Conservation (phyloP, 768 basidiomycete species). For the Sutorius australiensis region DNA sequence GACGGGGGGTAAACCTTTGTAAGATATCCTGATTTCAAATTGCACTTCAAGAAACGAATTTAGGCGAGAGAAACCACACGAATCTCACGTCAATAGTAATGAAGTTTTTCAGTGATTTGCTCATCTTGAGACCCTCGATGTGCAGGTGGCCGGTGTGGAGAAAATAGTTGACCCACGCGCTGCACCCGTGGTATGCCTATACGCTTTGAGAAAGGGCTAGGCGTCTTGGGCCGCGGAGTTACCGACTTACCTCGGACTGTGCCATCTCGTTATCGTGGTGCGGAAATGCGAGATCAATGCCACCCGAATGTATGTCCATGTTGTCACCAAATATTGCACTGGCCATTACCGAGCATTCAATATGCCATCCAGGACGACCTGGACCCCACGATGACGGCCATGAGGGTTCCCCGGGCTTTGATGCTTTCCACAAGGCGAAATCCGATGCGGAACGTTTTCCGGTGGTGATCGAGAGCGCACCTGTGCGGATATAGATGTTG, state of each 20-base stretch:
- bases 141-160: constrained; percentile 97
- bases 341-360: constrained; percentile 99
- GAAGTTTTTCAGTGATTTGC: constrained; percentile 98
- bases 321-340: constrained; percentile 59
- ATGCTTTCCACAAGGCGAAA: constrained; percentile 97
- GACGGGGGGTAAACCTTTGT: constrained; percentile 75
- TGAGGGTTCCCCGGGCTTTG: constrained; percentile 92
- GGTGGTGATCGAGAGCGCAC: constrained; percentile 51
- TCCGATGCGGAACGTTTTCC: constrained; percentile 82
- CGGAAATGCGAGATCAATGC: constrained; percentile 96
- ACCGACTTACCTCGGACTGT: constrained; percentile 75
- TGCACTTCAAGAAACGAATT: constrained; percentile 2
- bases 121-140: constrained; percentile 99
- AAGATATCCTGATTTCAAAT: constrained; percentile 68
- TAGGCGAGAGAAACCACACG: background rate
- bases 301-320: constrained; percentile 98
- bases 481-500: constrained; percentile 29
- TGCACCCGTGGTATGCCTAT: constrained; percentile 90
- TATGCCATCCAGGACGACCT: constrained; percentile 77
- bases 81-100: constrained; percentile 85
- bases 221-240: constrained; percentile 2
- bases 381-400: constrained; percentile 96
- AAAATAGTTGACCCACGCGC: constrained; percentile 98
- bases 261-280: constrained; percentile 99
- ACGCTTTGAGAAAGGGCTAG: constrained; percentile 8